Conservation (phyloP, 352 stramenopile genomes). For the Pythium phragmitis region DNA sequence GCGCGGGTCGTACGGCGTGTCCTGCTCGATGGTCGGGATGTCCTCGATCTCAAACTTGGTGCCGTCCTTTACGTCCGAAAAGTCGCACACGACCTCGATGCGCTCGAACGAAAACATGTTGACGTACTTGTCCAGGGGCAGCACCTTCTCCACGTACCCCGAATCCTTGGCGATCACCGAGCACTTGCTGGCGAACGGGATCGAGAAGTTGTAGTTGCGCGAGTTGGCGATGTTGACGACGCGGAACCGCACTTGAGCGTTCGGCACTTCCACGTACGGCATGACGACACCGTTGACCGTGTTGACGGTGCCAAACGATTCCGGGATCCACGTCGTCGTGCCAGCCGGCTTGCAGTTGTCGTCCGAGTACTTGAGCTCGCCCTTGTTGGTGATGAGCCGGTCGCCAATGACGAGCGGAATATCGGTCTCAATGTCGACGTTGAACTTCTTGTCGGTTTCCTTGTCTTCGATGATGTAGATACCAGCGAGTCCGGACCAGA, state of each 20-base stretch:
- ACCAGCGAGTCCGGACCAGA: constrained; percentile 58
- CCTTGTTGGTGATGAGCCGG: constrained; percentile 49
- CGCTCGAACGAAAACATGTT: constrained; percentile 64
- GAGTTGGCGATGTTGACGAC: constrained; percentile 63
- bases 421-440: constrained; percentile 56
- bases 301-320: constrained; percentile 65
- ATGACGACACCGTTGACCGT: constrained; percentile 69
- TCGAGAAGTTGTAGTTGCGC: constrained; percentile 73
- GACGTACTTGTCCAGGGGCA: constrained; percentile 28
- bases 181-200: constrained; percentile 66
- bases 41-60: constrained; percentile 53
- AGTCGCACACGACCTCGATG: constrained; percentile 61
- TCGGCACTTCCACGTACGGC: constrained; percentile 62
- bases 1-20: constrained; percentile 50
- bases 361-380: constrained; percentile 68
- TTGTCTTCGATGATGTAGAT: constrained; percentile 63
- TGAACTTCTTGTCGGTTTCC: constrained; percentile 44
- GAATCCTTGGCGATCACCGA: constrained; percentile 60
- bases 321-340: constrained; percentile 53
- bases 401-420: constrained; percentile 58
- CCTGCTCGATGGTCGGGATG: constrained; percentile 37
- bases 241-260: constrained; percentile 60
- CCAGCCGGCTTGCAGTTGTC: constrained; percentile 52
- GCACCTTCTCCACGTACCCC: constrained; percentile 50
- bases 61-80: constrained; percentile 38